Conservation (phyloP, 2,329 filamentous ascomycete species). For the Cladosporium austrohemisphaericum region DNA sequence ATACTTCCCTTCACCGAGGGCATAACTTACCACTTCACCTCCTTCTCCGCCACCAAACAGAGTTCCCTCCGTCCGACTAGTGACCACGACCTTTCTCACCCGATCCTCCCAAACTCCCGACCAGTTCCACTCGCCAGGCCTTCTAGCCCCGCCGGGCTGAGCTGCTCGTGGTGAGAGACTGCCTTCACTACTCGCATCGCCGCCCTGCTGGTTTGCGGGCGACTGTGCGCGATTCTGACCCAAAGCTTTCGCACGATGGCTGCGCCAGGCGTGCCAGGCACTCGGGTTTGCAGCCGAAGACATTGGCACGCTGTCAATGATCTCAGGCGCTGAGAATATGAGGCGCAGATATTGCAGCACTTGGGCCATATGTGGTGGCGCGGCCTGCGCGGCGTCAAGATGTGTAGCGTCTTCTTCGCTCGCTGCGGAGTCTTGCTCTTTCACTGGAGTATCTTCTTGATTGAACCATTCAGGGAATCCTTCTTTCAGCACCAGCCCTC, state of each 20-base stretch:
- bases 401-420: not conserved
- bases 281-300: constrained; percentile 83
- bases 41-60: constrained; percentile 69
- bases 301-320: constrained; percentile 75
- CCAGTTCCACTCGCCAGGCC: constrained; percentile 92
- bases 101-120: constrained; percentile 93
- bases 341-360: constrained; percentile 77
- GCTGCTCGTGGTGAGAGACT: constrained; percentile 28
- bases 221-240: constrained; percentile 1
- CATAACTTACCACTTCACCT: constrained; percentile 67
- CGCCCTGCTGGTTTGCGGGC: constrained; percentile 1
- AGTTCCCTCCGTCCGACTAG: constrained; percentile 73
- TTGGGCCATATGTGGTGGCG: constrained; percentile 41
- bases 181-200: constrained; percentile 21
- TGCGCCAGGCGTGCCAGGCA: constrained; percentile 90
- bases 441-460: not conserved
- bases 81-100: constrained; percentile 72
- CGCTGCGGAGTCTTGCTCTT: not conserved
- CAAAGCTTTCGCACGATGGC: constrained; percentile 53
- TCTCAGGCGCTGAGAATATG: constrained; percentile 71
- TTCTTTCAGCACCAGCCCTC: constrained; percentile 84
- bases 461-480: constrained; percentile 88
- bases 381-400: not conserved
- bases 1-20: not conserved
- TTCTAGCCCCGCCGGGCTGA: constrained; percentile 46